Conservation (phyloP, 305 asterid genomes). For the Fraxinus angustifolia region DNA sequence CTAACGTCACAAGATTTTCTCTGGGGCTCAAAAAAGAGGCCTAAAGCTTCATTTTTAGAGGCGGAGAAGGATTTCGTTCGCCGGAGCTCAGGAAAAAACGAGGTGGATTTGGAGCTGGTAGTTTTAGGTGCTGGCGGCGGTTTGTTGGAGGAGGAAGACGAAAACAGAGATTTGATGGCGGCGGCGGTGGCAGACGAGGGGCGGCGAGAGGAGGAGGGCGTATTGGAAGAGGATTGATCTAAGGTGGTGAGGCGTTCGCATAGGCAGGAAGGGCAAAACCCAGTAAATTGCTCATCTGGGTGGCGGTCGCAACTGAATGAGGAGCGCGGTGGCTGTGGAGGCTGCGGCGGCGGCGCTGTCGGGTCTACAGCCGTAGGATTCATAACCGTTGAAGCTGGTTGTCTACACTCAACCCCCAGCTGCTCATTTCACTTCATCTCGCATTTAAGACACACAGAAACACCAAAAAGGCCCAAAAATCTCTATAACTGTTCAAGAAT, state of each 20-base stretch:
- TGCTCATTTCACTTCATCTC: slow-evolving; percentile 21
- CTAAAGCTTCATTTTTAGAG: slow-evolving; percentile 74
- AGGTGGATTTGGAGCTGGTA: slow-evolving; percentile 35
- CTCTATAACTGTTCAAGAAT: slow-evolving; percentile 1
- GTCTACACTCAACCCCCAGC: slow-evolving; percentile 40
- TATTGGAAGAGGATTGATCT: slow-evolving; percentile 59
- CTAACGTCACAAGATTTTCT: slow-evolving; percentile 94
- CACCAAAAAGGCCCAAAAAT: slow-evolving; percentile 4
- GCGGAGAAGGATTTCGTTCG: slow-evolving; percentile 88
- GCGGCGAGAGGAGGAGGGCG: slow-evolving; percentile 47
- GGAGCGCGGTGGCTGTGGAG: slow-evolving; percentile 83
- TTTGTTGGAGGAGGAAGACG: slow-evolving; percentile 37
- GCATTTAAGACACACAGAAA: not conserved
- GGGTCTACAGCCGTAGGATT: slow-evolving; percentile 76
- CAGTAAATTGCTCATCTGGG: slow-evolving; percentile 79
- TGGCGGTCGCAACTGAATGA: slow-evolving; percentile 92
- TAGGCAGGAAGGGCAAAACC: slow-evolving; percentile 90
- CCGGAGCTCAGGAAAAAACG: slow-evolving; percentile 70
- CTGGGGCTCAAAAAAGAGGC: slow-evolving; percentile 72
- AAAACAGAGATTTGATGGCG: slow-evolving; percentile 68
- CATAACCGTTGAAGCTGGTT: slow-evolving; percentile 53
- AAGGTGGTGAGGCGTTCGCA: slow-evolving; percentile 86
- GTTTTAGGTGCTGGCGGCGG: slow-evolving; percentile 45
- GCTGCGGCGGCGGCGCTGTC: slow-evolving; percentile 77
- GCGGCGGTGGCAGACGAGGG: slow-evolving; percentile 68